Conservation (phyloP, 2,329 filamentous ascomycete species). For the Aspergillus intermedius region DNA sequence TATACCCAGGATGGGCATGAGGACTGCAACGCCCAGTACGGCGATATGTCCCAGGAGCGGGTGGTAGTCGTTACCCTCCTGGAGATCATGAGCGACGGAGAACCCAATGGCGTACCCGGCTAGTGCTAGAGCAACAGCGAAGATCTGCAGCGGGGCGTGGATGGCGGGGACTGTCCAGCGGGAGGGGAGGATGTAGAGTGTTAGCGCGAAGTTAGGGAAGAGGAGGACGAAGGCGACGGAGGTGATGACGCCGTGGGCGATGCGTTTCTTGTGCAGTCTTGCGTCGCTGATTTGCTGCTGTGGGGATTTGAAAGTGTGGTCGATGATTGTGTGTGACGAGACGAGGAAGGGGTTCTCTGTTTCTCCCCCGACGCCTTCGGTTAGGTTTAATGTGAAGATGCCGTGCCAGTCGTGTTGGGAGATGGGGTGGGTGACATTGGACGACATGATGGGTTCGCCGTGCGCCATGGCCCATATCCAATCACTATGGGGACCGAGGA, state of each 20-base stretch:
- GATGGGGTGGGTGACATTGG: constrained; percentile 40
- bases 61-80: constrained; percentile 37
- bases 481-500: constrained; percentile 35
- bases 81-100: constrained; percentile 37
- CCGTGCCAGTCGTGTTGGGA: constrained; percentile 40
- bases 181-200: constrained; percentile 29
- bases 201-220: constrained; percentile 25
- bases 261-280: constrained; percentile 13
- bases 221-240: constrained; percentile 38
- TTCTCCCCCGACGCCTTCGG: constrained; percentile 45
- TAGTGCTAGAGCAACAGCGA: constrained; percentile 43
- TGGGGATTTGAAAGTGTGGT: constrained; percentile 5
- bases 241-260: constrained; percentile 29
- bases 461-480: constrained; percentile 48
- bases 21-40: constrained; percentile 46
- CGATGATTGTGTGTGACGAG: constrained; percentile 1
- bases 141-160: constrained; percentile 42
- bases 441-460: constrained; percentile 44
- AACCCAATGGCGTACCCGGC: constrained; percentile 46
- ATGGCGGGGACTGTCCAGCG: constrained; percentile 40
- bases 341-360: constrained; percentile 26
- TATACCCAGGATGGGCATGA: constrained; percentile 46
- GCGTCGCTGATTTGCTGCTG: constrained; percentile 12
- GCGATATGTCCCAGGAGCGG: constrained; percentile 47
- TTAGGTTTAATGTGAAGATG: constrained; percentile 43